These are phyloP conservation scores for Xylaria acuta DNA, from an alignment of 495 filamentous ascomycete genomes.

Conservation along the genomic window DNA sequence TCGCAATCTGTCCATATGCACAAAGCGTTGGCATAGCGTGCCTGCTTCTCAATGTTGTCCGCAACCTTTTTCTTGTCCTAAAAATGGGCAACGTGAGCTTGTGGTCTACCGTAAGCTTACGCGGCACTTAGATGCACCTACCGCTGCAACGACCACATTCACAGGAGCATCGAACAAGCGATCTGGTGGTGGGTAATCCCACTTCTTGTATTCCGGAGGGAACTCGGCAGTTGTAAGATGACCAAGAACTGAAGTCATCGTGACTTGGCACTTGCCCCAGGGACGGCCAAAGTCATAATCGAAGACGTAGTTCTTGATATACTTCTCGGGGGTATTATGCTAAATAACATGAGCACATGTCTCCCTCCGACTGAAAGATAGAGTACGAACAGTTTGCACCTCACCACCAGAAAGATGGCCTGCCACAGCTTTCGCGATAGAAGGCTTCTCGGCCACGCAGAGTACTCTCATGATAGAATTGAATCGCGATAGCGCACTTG, in stretches of 20 bases:
- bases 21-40: slow-evolving; percentile 69
- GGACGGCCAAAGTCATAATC: slow-evolving; percentile 80
- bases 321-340: slow-evolving; percentile 67
- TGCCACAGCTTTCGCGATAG: slow-evolving; percentile 93
- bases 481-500: slow-evolving; percentile 17
- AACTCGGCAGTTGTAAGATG: slow-evolving; percentile 83
- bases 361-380: background rate
- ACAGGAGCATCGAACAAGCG: slow-evolving; percentile 85
- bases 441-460: slow-evolving; percentile 96
- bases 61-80: slow-evolving; percentile 83
- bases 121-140: slow-evolving; percentile 39
- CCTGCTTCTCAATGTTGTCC: slow-evolving; percentile 81
- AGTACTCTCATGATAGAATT: slow-evolving; percentile 65
- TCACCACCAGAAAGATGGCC: slow-evolving; percentile 81
- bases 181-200: slow-evolving; percentile 79
- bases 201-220: slow-evolving; percentile 68
- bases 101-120: background rate
- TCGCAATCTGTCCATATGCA: slow-evolving; percentile 99
- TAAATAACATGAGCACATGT: slow-evolving; percentile 27
- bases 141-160: slow-evolving; percentile 66
- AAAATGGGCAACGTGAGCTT: slow-evolving; percentile 27
- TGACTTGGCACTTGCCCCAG: slow-evolving; percentile 84
- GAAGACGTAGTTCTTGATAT: slow-evolving; percentile 94
- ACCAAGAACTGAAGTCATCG: slow-evolving; percentile 90
- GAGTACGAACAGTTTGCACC: slow-evolving; percentile 68